Conservation (phyloP, 2,329 filamentous ascomycete genomes). For the Hypoxylon sp. region DNA sequence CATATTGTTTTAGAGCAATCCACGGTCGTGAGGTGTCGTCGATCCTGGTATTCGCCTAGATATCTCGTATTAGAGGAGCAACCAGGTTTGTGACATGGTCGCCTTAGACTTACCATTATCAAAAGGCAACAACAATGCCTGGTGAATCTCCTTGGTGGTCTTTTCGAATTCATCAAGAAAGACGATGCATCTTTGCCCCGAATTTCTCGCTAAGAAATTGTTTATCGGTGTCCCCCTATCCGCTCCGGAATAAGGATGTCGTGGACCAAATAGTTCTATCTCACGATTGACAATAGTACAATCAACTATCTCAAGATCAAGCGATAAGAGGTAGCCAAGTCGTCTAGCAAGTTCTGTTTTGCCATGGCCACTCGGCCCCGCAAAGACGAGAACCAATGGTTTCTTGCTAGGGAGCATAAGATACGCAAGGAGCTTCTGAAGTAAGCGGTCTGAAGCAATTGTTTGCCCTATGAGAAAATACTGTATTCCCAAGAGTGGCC, state of each 20-base stretch:
- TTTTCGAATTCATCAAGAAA: conserved; percentile 69
- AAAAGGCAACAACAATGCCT: conserved; percentile 62
- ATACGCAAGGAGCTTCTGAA: conserved; percentile 39
- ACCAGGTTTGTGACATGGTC: background rate
- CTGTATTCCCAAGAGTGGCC: conserved; percentile 38
- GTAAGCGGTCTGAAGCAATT: conserved; percentile 32
- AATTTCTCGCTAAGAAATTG: conserved; percentile 60
- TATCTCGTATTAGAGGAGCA: background rate
- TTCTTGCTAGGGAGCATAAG: conserved; percentile 32
- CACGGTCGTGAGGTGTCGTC: conserved; percentile 53
- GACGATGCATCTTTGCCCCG: conserved; percentile 58
- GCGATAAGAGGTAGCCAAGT: conserved; percentile 58
- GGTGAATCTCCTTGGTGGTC: conserved; percentile 57
- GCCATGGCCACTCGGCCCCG: conserved; percentile 64
- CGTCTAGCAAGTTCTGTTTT: conserved; percentile 64
- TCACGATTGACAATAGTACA: conserved; percentile 58
- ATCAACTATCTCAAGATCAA: conserved; percentile 58
- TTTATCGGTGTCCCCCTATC: conserved; percentile 60
- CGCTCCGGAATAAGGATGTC: conserved; percentile 53
- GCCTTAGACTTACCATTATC: conserved; percentile 56
- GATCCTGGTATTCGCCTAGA: conserved; percentile 55
- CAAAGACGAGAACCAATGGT: conserved; percentile 60
- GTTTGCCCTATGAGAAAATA: conserved; percentile 43
- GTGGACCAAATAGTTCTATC: conserved; percentile 61
- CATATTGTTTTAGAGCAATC: conserved; percentile 63